Base-by-base conservation (phyloP, 345 rosid species). In the Heritiera littoralis region DNA sequence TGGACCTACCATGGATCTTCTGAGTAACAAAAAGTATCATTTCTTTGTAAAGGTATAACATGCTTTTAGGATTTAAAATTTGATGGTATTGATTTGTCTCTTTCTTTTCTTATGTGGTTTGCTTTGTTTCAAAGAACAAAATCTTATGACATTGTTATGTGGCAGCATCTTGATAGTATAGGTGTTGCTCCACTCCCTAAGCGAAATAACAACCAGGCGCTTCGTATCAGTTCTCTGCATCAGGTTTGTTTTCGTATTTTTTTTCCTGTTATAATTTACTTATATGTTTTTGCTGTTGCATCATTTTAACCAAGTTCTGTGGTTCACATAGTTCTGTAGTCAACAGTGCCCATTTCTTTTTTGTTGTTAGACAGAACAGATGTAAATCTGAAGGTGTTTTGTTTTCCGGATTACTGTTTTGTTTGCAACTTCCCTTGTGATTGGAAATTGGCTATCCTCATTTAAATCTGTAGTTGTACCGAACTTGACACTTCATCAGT, bases 221-320 rank as follows among this genome's bases (percentile, higher is more conserved):
- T 93, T 64, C 96, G 98, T 79, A 90, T 91, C 82, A 93, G 97
- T 87, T 95, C 99, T 63, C 94, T 95, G 79, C 99, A 95, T 88
- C 98, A 95, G 98, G 98, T 94, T 78, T 76, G 65, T 66, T 72
- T 23, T 69, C 20, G 6, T n/a, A n/a, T 28, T 35, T 45, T 49
- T 7, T 61, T 83, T 66, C 43, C 9, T 74, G 55, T 68, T 35
- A 52, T 69, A 20, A 28, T 69, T 78, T 61, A 46, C 28, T 77
- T 77, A 12, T 54, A 14, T 40, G 63, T 17, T 73, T 54, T 61
- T 49, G 20, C 54, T 49, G 38, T 49, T 70, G 74, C 12, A 54
- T 72, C 28, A 3, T 48, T 77, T 35, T 55, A 8, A 52, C 35
- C 18, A 17, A 46, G 46, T 78, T 71, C 1, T 32, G 11, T 10